Conservation (phyloP, 805 yeast species). For the Candida insectorum region DNA sequence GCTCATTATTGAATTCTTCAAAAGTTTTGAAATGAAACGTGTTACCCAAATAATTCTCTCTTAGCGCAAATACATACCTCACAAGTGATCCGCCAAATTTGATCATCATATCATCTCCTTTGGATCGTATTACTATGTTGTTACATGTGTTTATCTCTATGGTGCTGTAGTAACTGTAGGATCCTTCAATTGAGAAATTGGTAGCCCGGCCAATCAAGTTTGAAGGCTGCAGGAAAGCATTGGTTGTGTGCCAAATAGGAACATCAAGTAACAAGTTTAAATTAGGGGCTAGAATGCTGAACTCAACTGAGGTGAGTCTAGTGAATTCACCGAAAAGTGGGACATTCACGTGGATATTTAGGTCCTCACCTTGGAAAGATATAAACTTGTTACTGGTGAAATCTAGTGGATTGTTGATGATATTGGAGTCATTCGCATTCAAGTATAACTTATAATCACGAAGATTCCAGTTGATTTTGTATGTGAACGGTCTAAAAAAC, state of each 20-base stretch:
- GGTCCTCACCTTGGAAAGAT: slow-evolving; percentile 62
- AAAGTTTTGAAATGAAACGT: slow-evolving; percentile 77
- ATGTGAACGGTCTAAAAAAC: slow-evolving; percentile 67
- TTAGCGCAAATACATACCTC: slow-evolving; percentile 67
- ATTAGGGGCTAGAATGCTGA: slow-evolving; percentile 49
- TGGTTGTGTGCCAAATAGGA: slow-evolving; percentile 90
- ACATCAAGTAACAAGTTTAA: slow-evolving; percentile 65
- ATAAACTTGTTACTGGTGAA: slow-evolving; percentile 75
- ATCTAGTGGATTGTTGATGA: slow-evolving; percentile 85
- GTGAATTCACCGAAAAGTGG: slow-evolving; percentile 59
- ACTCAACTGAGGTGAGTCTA: slow-evolving; percentile 51
- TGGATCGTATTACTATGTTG: slow-evolving; percentile 59
- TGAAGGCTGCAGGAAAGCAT: slow-evolving; percentile 58
- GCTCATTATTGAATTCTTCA: slow-evolving; percentile 64
- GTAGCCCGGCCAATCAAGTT: slow-evolving; percentile 66
- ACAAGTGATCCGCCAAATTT: slow-evolving; percentile 77
- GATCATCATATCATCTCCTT: slow-evolving; percentile 64
- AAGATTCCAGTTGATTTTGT: slow-evolving; percentile 59
- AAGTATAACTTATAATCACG: slow-evolving; percentile 56
- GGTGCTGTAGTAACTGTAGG: slow-evolving; percentile 57
- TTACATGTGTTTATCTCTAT: slow-evolving; percentile 69
- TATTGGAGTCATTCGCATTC: slow-evolving; percentile 84
- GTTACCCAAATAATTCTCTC: slow-evolving; percentile 91
- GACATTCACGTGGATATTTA: slow-evolving; percentile 46
- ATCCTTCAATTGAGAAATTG: slow-evolving; percentile 59